Evolutionary conservation across 2,329 filamentous ascomycete genomes (phyloP).

Genomic region (Esteya vermicola): DNA sequence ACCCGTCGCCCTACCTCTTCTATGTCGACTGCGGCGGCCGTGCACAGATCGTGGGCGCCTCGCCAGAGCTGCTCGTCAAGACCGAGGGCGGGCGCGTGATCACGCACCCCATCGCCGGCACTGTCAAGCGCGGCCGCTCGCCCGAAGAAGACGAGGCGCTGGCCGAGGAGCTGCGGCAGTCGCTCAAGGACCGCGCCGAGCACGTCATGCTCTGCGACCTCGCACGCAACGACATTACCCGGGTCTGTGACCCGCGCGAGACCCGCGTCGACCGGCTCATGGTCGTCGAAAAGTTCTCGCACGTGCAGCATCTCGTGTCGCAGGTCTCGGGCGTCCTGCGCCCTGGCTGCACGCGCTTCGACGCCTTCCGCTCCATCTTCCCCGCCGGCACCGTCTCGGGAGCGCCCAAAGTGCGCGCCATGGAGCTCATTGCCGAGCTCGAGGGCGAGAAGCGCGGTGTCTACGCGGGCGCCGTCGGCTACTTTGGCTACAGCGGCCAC

Average conservation of each 20-base stretch:
- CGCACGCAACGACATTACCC: slow-evolving; percentile 91
- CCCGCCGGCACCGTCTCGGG: slow-evolving; percentile 92
- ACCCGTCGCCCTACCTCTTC: slow-evolving; percentile 94
- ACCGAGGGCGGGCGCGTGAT: slow-evolving; percentile 69
- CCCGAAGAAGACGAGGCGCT: slow-evolving; percentile 69
- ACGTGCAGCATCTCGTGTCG: slow-evolving; percentile 93
- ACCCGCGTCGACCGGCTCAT: slow-evolving; percentile 88
- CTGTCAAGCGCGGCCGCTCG: slow-evolving; percentile 73
- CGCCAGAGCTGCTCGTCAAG: slow-evolving; percentile 88
- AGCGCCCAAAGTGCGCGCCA: slow-evolving; percentile 88
- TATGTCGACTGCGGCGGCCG: slow-evolving; percentile 76
- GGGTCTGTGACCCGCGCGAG: slow-evolving; percentile 79
- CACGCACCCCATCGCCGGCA: slow-evolving; percentile 94
- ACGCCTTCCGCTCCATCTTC: slow-evolving; percentile 93
- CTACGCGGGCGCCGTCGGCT: slow-evolving; percentile 91
- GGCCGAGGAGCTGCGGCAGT: slow-evolving; percentile 61
- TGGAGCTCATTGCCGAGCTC: slow-evolving; percentile 92
- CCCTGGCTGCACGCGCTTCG: slow-evolving; percentile 73
- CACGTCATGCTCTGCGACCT: slow-evolving; percentile 98
- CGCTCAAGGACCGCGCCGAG: slow-evolving; percentile 82
- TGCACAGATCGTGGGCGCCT: slow-evolving; percentile 92
- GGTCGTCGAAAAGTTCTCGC: slow-evolving; percentile 88
- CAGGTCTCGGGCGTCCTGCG: slow-evolving; percentile 89
- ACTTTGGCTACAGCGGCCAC: slow-evolving; percentile 77
- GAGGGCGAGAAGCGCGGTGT: slow-evolving; percentile 89